Evolutionary conservation across 2,329 filamentous ascomycete species (phyloP), one percentile per base, ranked within the genome.

Genomic region (Exophiala viscosa): DNA sequence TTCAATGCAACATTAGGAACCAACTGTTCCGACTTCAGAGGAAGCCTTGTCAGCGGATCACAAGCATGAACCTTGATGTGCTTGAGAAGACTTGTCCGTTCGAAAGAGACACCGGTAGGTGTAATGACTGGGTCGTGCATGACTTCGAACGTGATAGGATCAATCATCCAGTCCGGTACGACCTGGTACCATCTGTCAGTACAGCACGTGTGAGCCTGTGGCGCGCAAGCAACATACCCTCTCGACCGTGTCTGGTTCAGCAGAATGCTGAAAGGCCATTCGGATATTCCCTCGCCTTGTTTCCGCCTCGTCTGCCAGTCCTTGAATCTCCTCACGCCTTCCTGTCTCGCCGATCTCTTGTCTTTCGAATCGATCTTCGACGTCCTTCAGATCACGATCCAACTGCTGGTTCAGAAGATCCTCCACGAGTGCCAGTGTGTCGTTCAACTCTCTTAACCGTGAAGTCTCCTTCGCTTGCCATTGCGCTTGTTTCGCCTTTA

Each of bases 21-120:
- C 48, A 97, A 69, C 40, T 96, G 90, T 1, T 76, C 73, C 1
- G 82, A 75, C 0, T 71, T 72, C 44, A 96, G 76, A 0, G 86
- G 83, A 57, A 90, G 86, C 38, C 92, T 78, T 0, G 92, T 96
- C 33, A 97, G 69, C 0, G 93, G 93, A 67, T 99, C 93, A 11
- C 82, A 87, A 0, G 78, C 78, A 32, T 82, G 82, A 17, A 87
- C 78, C 63, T 87, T 86, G 20, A 99, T 76, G 66, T 96, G 90
- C 69, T 95, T 90, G 65, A 90, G 77, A 55, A 99, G 86, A 13
- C 88, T 88, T 0, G 88, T 79, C 38, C 92, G 82, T 68, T 97
- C 93, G 67, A 96, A 99, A 1, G 87, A 93, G 59, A 91, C 88
- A 10, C 93, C 93, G 1, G 87, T 91, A 64, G 87, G 90, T 1